Base-by-base conservation (phyloP, 1,284 basidiomycete species). In the Austroboletus sp. region DNA sequence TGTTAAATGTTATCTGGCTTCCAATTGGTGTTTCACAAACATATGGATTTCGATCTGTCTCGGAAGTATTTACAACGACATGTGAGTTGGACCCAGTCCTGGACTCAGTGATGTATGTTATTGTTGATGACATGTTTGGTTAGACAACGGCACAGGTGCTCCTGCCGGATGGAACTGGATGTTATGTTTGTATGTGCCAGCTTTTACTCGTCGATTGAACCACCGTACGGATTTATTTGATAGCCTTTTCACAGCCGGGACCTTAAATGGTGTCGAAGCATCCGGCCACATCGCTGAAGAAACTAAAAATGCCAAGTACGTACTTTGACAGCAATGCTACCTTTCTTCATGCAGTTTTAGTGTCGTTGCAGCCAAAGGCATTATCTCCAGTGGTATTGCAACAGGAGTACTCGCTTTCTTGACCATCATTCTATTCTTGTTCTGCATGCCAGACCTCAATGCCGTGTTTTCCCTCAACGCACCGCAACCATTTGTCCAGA, bases 281-380 rank as follows among this genome's bases (percentile, higher is more conserved):
- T 83, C 87, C 13, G 89, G 89, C 0, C 89, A 92, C 53, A 83
- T 92, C 48, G 88, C 88, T 2, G 89, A 92, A 66, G 89, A 92
- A 66, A 91, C 89, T 0, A 88, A 87, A 64, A 84, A 91, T 59
- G 89, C 89, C 8, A 81, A 79, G 83, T 81, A 58, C 40, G 57
- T 11, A 25, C 1, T 21, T 29, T 40, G 8, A 21, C 6, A 32
- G 35, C 15, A 32, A 29, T 23, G 35, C 11, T n/a, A 19, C n/a
- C 19, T 15, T 29, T 7, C 15, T 44, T 31, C 39, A 39, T 16
- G 19, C 19, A 41, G 26, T 47, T 31, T 39, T 46, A 85, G 85
- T 51, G 74, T 89, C 35, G 72, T 82, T 34, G 86, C 89, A 6
- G 85, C 82, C 5, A 82, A 80, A 58, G 89, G 89, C 1, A 88